Evolutionary conservation across 2,329 filamentous ascomycete genomes (phyloP).

Genomic region (Ceratocystis papillata): DNA sequence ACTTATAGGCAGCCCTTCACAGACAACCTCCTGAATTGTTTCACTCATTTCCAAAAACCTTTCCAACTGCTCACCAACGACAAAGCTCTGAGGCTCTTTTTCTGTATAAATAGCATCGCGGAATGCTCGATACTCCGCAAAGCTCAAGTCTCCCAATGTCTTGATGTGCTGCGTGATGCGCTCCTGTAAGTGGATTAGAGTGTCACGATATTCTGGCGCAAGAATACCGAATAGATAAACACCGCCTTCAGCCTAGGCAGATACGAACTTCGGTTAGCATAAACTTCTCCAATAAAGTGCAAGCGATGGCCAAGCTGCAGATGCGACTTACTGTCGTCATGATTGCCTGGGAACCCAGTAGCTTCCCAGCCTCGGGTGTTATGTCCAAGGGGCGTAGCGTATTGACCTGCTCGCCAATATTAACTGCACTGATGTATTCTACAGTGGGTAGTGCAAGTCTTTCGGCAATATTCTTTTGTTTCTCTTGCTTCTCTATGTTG

Average conservation of each 20-base stretch:
- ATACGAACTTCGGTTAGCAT: background rate
- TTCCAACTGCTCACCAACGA: constrained; percentile 88
- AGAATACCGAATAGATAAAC: constrained; percentile 86
- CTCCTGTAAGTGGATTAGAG: constrained; percentile 71
- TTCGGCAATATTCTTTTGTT: constrained; percentile 60
- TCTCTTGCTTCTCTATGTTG: constrained; percentile 62
- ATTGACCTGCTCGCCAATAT: constrained; percentile 88
- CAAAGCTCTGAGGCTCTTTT: constrained; percentile 71
- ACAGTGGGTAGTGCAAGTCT: constrained; percentile 32
- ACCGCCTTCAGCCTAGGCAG: constrained; percentile 65
- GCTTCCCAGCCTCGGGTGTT: constrained; percentile 49
- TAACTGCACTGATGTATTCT: constrained; percentile 57
- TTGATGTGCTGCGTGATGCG: constrained; percentile 56
- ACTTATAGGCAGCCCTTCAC: constrained; percentile 43
- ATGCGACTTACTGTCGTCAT: constrained; percentile 62
- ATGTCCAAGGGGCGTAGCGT: constrained; percentile 66
- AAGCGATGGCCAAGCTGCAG: background rate
- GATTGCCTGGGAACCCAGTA: constrained; percentile 73
- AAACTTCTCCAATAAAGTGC: constrained; percentile 25
- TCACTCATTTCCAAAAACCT: constrained; percentile 64
- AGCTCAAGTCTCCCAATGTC: constrained; percentile 62
- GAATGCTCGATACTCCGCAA: constrained; percentile 73
- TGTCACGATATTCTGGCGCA: constrained; percentile 57
- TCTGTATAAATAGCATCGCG: constrained; percentile 60
- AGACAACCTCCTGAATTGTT: constrained; percentile 43